These are phyloP conservation scores for Hansfordia pulvinata DNA, from an alignment of 2,329 filamentous ascomycete species.

Conservation along the genomic window DNA sequence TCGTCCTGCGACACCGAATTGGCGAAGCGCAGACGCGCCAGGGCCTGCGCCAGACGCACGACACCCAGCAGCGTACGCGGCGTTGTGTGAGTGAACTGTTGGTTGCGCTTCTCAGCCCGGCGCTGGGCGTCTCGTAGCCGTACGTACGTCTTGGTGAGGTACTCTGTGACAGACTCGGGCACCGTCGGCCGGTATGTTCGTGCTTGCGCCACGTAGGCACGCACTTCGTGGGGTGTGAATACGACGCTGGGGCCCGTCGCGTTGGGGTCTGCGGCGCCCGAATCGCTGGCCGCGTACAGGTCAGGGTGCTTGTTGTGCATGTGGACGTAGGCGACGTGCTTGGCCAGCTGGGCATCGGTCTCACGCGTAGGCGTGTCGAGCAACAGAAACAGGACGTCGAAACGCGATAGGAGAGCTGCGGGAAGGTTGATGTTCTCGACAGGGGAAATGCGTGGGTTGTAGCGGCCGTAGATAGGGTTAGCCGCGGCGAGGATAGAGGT, in stretches of 20 bases:
- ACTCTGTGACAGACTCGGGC: constrained; percentile 76
- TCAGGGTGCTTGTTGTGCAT: constrained; percentile 94
- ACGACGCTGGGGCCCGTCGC: constrained; percentile 39
- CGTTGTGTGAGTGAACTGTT: constrained; percentile 88
- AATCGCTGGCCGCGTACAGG: constrained; percentile 30
- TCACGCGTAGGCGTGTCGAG: constrained; percentile 89
- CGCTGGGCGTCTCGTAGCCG: constrained; percentile 86
- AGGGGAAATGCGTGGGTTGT: constrained; percentile 93
- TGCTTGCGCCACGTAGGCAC: constrained; percentile 89
- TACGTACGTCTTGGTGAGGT: constrained; percentile 95
- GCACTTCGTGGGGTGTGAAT: constrained; percentile 85
- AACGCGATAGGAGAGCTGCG: constrained; percentile 91
- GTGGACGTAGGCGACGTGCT: constrained; percentile 92
- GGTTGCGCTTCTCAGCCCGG: constrained; percentile 78
- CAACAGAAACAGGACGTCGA: constrained; percentile 92
- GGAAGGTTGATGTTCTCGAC: constrained; percentile 99
- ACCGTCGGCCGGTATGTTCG: constrained; percentile 80
- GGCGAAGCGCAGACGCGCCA: constrained; percentile 83
- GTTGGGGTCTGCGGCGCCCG: constrained; percentile 25
- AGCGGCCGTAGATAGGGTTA: constrained; percentile 93
- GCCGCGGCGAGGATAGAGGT: constrained; percentile 93
- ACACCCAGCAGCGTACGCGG: constrained; percentile 88
- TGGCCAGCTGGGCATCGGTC: constrained; percentile 80
- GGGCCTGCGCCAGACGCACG: constrained; percentile 82
- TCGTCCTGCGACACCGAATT: constrained; percentile 78